Base-by-base conservation (phyloP, 106 monocot genomes). In the Gastrodia elata region DNA sequence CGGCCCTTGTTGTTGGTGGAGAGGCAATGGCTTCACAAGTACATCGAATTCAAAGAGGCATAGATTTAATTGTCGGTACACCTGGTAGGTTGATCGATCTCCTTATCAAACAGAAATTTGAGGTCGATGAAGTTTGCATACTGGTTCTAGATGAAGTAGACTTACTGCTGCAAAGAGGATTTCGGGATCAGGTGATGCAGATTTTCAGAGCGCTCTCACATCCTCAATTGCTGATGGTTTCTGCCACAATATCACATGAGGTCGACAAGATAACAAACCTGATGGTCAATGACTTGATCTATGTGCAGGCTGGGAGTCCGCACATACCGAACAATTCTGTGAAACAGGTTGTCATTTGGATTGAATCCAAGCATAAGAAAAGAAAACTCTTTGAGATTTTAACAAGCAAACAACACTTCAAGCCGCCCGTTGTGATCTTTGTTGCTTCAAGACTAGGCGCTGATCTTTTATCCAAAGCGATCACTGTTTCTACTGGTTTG, bases 111-210 rank as follows among this genome's bases (percentile, higher is more conserved):
- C 68, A 88, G 64, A 75, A 86, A 43, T 49, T 91, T 38, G 85
- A 91, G 20, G 81, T 94, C 11, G 76, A 74, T 67, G 86, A 84
- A 36, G 65, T 94, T 71, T 75, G 48, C 42, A 44, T 85, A 27
- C 71, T 91, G 30, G 94, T 94, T 75, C 68, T 94, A 39, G 94
- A 94, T 82, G 91, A 94, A 74, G 91, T 94, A 20, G 94, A 94
- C 48, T 91, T 86, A 71, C 88, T 94, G 88, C 38, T 94, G 22
- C 84, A 94, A 42, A 84, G 71, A 72, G 94, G 86, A 8, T 91
- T 94, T 26, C 74, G 79, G 30, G 88, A 91, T 82, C 94, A 91
- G 73, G 91, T 87, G 39, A 88, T 94, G 91, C 88, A 88, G 74
- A 91, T 94, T 43, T 84, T 84, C 80, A 77, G 52, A 26, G 88